Evolutionary conservation across 2,329 filamentous ascomycete species (phyloP).

Genomic region (Fusarium lateritium): DNA sequence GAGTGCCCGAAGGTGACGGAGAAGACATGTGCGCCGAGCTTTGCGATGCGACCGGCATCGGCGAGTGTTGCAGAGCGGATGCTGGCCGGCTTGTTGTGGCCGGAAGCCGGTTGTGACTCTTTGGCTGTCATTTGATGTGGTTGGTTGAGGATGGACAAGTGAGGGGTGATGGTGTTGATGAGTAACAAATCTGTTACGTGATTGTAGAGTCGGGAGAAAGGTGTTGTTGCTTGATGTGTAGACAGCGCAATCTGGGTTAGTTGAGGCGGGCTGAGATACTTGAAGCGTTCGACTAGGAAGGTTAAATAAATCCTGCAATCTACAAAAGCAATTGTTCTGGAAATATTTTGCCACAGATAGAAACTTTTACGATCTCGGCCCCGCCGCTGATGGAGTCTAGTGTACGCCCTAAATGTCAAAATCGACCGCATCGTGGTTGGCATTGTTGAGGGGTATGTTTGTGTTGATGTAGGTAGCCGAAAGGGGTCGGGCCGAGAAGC

Average conservation of each 20-base stretch:
- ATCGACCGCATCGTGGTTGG: background rate
- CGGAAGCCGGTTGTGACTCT: background rate
- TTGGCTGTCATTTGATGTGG: conserved; percentile 4
- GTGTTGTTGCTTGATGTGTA: no score
- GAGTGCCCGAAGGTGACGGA: conserved; percentile 59
- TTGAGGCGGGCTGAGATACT: background rate
- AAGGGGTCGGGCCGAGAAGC: no score
- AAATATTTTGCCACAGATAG: conserved; percentile 5
- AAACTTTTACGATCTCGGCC: background rate
- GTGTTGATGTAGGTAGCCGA: no score
- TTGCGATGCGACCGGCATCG: conserved; percentile 47
- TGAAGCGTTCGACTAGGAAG: background rate
- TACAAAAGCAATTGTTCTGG: conserved; percentile 2
- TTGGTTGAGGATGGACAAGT: background rate
- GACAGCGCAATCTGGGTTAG: background rate
- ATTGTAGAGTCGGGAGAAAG: no score
- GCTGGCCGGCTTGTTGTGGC: background rate
- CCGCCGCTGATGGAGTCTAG: background rate
- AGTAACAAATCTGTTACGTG: background rate
- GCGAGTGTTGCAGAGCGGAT: conserved; percentile 18
- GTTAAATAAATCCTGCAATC: background rate
- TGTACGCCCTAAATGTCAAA: conserved; percentile 35
- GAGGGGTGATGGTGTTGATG: background rate
- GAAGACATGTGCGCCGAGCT: conserved; percentile 57
- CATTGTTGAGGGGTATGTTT: no score